phyloP scores from a whole-genome alignment of 345 rosid genomes.

The Ceriops zippeliana region DNA sequence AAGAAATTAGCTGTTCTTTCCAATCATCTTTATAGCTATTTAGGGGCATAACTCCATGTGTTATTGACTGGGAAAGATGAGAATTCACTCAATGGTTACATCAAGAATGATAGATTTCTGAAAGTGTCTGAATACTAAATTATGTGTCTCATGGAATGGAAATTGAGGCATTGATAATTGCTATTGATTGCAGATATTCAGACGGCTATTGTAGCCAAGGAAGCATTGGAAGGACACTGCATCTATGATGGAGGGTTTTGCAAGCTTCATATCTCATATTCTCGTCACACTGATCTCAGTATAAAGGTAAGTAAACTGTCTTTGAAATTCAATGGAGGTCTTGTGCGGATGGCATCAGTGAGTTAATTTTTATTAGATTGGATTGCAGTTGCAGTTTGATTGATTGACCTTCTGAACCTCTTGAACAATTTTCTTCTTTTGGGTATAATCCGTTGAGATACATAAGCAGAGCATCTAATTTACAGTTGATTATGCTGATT shows the following conservation, averaged over 20 bases:
- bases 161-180: conserved; percentile 12
- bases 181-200: conserved; percentile 66
- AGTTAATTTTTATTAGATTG: not conserved
- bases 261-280: conserved; percentile 92
- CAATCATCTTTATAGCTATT: too few species aligned
- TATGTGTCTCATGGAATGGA: not conserved
- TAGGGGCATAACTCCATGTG: too few species aligned
- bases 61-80: too few species aligned
- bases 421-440: not conserved
- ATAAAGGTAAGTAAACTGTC: conserved; percentile 54
- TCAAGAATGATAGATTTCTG: too few species aligned
- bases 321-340: not conserved
- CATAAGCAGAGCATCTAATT: not conserved
- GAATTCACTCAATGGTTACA: too few species aligned
- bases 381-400: not conserved
- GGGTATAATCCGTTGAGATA: not conserved
- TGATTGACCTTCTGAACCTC: not conserved
- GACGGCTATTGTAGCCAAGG: conserved; percentile 90
- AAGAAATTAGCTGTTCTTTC: too few species aligned
- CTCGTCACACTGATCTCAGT: conserved; percentile 94
- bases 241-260: conserved; percentile 97
- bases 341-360: not conserved
- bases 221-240: conserved; percentile 98
- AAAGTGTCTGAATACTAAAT: too few species aligned
- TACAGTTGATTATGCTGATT: conserved; percentile 11